A percentile compares a stretch with the other conserved stretches of the same genome.
Conservation (phyloP, 306 rosid species). For the Parietaria judaica region DNA sequence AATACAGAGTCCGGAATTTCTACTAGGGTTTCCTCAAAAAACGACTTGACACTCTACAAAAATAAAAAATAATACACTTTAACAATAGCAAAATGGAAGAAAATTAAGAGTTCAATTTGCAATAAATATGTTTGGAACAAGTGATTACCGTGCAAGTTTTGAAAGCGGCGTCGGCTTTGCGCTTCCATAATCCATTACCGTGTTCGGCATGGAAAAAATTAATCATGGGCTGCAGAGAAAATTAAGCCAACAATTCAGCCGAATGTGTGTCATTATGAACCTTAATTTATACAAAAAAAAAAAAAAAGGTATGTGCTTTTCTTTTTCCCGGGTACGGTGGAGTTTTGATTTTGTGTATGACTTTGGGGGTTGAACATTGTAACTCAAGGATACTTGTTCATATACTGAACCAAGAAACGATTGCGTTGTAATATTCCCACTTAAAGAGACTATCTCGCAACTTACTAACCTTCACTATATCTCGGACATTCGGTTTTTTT, state of each 20-base stretch:
- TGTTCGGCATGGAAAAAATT: conserved; percentile 64
- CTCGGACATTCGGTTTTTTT: conserved; percentile 60
- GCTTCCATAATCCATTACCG: conserved; percentile 92
- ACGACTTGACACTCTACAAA: conserved; percentile 69
- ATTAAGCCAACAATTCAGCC: too few species aligned
- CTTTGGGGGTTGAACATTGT: too few species aligned
- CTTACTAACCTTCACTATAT: conserved; percentile 57
- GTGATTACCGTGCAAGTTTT: conserved; percentile 56
- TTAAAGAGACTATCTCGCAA: background rate
- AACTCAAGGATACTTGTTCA: too few species aligned
- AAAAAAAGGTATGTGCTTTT: too few species aligned
- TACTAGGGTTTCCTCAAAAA: conserved; percentile 74
- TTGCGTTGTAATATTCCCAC: too few species aligned
- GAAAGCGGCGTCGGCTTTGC: conserved; percentile 82
- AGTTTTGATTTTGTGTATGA: too few species aligned
- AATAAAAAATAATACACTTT: background rate
- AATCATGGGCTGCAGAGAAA: conserved; percentile 72
- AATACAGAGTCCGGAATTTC: conserved; percentile 73
- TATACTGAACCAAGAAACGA: too few species aligned
- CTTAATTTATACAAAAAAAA: too few species aligned
- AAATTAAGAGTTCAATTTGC: background rate
- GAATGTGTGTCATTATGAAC: too few species aligned
- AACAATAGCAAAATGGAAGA: background rate
- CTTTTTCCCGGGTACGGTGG: too few species aligned
- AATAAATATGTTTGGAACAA: background rate